Base-by-base conservation (phyloP, 2,329 filamentous ascomycete species). In the Ceratocystis harringtonii region DNA sequence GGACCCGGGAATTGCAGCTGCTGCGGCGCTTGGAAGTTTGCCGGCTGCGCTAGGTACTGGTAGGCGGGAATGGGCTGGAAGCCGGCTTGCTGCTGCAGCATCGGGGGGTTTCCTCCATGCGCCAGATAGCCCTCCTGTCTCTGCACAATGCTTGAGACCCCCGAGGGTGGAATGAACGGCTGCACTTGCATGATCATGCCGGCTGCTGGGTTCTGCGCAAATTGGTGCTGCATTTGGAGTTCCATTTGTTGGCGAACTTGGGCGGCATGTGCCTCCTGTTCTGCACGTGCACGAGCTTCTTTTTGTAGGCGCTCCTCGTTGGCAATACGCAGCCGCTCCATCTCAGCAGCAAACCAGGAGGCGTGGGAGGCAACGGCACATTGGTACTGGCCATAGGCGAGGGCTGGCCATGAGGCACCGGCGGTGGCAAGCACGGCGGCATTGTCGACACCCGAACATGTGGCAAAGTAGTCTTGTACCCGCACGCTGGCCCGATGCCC, bases 401-500 rank as follows among this genome's bases (percentile, higher is more conserved):
- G 52, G 1, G 28, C 52, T 15, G 52, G 52, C 52, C 52, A 58
- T 15, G 52, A 12, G 52, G 52, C 12, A n/a, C 52, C 52, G 52
- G 28, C 52, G 52, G 52, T 58, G 52, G 52, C 52, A 17, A 58
- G 52, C 12, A 58, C 28, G 17, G 6, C 12, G 52, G 52, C 52
- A 7, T 30, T n/a, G 8, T 67, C 62, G 5, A 67, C 22, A 5
- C 45, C 62, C 28, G 41, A 6, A 3, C 62, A 64, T 2, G 41
- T 19, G 22, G 32, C 52, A 30, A 67, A 64, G 55, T 62, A 67
- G 19, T 67, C 62, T 17, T 43, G 58, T 19, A 22, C 32, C 8
- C 58, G 32, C 10, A 32, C 36, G n/a, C 58, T 44, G 19, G 58
- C 58, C 5, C 52, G 52, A 15, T 58, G 52, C 1, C 88, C 86